Evolutionary conservation across 2,329 filamentous ascomycete genomes (phyloP).

Genomic region (Aureobasidium subglaciale): DNA sequence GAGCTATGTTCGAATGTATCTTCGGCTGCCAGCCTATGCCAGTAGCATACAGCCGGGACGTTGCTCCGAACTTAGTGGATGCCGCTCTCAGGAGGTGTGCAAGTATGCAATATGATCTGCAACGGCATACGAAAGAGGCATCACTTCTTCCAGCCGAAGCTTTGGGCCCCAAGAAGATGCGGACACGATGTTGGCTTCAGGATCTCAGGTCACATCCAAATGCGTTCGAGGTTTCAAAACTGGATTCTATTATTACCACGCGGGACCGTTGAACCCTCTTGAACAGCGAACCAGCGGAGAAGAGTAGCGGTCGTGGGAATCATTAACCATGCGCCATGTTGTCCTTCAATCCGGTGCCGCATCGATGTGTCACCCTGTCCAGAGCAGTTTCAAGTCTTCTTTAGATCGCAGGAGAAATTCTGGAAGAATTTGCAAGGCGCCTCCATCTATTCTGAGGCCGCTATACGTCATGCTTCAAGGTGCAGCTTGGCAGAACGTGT

Average conservation of each 20-base stretch:
- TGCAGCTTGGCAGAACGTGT: not conserved
- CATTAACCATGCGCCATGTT: not conserved
- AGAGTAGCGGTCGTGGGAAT: not conserved
- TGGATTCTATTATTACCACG: not conserved
- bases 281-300: not conserved
- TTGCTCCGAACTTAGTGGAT: too few relatives aligned
- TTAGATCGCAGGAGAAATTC: not conserved
- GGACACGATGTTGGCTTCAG: not conserved
- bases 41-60: too few relatives aligned
- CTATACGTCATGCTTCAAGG: not conserved
- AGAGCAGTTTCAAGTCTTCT: not conserved
- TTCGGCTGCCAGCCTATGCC: too few relatives aligned
- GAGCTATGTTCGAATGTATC: too few relatives aligned
- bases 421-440: not conserved
- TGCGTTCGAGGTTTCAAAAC: not conserved
- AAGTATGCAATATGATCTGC: not conserved
- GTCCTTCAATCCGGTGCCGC: not conserved
- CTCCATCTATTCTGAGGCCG: not conserved
- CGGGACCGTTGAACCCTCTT: conserved; percentile 7
- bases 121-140: not conserved
- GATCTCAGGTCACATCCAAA: not conserved
- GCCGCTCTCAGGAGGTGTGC: not conserved
- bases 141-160: not conserved
- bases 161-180: not conserved
- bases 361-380: conserved; percentile 1